phyloP scores from a whole-genome alignment of 2,329 filamentous ascomycete species.

The Aspergillus hiratsukae region DNA sequence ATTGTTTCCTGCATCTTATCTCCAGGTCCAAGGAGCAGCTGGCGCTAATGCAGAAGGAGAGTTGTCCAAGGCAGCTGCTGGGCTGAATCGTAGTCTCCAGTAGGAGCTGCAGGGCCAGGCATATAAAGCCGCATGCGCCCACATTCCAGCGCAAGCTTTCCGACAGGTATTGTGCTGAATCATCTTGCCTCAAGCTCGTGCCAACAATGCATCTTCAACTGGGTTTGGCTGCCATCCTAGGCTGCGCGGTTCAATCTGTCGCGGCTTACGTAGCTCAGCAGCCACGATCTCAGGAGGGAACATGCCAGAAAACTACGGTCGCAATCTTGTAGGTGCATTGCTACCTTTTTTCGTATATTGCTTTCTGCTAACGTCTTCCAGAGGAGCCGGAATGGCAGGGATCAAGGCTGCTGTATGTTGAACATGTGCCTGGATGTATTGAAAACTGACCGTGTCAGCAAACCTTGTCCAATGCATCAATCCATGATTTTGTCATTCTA shows the following conservation, averaged over 20 bases:
- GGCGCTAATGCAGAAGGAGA: not conserved
- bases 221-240: not conserved
- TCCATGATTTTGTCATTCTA: constrained; percentile 61
- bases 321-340: constrained; percentile 23
- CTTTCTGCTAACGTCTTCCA: constrained; percentile 5
- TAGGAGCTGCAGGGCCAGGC: not conserved
- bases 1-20: not conserved
- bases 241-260: not conserved
- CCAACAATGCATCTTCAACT: not conserved
- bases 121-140: not conserved
- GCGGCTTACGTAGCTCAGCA: constrained; percentile 10
- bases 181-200: not conserved
- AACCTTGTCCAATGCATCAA: constrained; percentile 55
- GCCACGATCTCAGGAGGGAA: constrained; percentile 13
- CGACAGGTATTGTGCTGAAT: not conserved
- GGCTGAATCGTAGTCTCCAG: not conserved
- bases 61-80: not conserved
- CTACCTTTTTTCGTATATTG: not conserved
- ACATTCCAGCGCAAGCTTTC: not conserved
- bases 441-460: constrained; percentile 37
- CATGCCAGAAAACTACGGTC: constrained; percentile 28
- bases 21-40: not conserved
- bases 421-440: not conserved
- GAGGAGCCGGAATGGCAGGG: constrained; percentile 58
- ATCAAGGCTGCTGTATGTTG: constrained; percentile 55